A percentile compares a stretch with the other conserved stretches of the same genome.
phyloP scores from a whole-genome alignment of 2,329 filamentous ascomycete genomes.

The Fusarium pseudonygamai region DNA sequence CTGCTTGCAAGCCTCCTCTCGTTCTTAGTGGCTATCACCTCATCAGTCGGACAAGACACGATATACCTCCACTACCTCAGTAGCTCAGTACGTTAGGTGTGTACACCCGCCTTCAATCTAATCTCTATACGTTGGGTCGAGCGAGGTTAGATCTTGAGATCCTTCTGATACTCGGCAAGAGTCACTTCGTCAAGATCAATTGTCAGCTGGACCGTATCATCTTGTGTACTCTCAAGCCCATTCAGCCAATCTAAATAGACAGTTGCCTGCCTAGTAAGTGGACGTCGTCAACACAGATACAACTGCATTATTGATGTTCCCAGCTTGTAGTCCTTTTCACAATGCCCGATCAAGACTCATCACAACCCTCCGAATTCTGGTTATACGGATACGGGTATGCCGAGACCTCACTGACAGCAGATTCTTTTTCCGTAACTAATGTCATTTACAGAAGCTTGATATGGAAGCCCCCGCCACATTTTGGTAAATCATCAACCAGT shows the following conservation, averaged over 20 bases:
- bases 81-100: not conserved
- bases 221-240: not conserved
- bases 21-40: slow-evolving; percentile 22
- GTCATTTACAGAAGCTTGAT: slow-evolving; percentile 76
- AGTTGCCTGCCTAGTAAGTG: not conserved
- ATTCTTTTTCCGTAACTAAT: slow-evolving; percentile 19
- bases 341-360: slow-evolving; percentile 51
- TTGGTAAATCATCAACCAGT: slow-evolving; percentile 76
- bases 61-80: slow-evolving; percentile 3
- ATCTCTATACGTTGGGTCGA: not conserved
- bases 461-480: slow-evolving; percentile 97
- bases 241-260: not conserved
- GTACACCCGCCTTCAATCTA: not conserved
- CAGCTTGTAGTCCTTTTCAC: slow-evolving; percentile 15
- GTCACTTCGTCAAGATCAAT: not conserved
- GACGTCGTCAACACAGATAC: not conserved
- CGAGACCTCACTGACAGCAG: not conserved
- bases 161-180: not conserved
- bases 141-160: not conserved
- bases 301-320: slow-evolving; percentile 26
- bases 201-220: not conserved
- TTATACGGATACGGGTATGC: slow-evolving; percentile 93
- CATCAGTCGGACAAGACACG: slow-evolving; percentile 6
- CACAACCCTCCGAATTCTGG: slow-evolving; percentile 77
- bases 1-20: slow-evolving; percentile 6